Evolutionary conservation across 352 stramenopile species (phyloP).

Genomic region (Plasmopara halstedii): DNA sequence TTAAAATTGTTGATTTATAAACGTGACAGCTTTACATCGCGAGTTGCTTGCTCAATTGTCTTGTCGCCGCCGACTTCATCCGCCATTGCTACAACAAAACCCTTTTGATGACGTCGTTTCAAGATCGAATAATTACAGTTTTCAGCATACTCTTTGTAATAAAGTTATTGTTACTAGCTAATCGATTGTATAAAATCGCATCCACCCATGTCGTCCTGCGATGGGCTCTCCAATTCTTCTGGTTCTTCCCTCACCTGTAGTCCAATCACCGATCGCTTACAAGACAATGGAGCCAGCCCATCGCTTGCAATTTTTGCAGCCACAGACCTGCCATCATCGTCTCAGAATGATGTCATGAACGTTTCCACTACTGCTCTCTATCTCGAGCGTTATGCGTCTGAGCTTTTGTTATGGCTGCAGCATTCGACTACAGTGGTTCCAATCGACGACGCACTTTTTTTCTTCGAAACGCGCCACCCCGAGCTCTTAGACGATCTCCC

Average conservation of each 20-base stretch:
- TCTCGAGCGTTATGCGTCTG: slow-evolving; percentile 39
- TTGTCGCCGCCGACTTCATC: slow-evolving; percentile 13
- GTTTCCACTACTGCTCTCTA: slow-evolving; percentile 21
- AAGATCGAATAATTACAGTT: slow-evolving; percentile 14
- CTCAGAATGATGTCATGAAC: slow-evolving; percentile 9
- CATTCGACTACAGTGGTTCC: slow-evolving; percentile 18
- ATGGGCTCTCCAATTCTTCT: slow-evolving; percentile 9
- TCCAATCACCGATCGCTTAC: slow-evolving; percentile 7
- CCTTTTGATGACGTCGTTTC: slow-evolving; percentile 13
- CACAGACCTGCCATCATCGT: slow-evolving; percentile 12
- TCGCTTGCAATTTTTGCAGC: slow-evolving; percentile 15
- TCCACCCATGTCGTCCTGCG: slow-evolving; percentile 21
- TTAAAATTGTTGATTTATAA: background rate
- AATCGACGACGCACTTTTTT: slow-evolving; percentile 57
- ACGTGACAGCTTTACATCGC: slow-evolving; percentile 3
- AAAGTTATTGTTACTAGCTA: too few relatives aligned
- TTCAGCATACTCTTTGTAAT: too few relatives aligned
- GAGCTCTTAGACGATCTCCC: slow-evolving; percentile 42
- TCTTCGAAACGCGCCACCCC: slow-evolving; percentile 51
- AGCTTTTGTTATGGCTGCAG: slow-evolving; percentile 49
- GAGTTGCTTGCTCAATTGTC: slow-evolving; percentile 9
- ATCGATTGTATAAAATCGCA: too few relatives aligned
- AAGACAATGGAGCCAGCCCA: slow-evolving; percentile 15
- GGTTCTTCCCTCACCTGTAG: slow-evolving; percentile 4
- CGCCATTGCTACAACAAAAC: slow-evolving; percentile 9